These are phyloP conservation scores for Mycena filopes DNA, from an alignment of 768 basidiomycete species.

Conservation along the genomic window DNA sequence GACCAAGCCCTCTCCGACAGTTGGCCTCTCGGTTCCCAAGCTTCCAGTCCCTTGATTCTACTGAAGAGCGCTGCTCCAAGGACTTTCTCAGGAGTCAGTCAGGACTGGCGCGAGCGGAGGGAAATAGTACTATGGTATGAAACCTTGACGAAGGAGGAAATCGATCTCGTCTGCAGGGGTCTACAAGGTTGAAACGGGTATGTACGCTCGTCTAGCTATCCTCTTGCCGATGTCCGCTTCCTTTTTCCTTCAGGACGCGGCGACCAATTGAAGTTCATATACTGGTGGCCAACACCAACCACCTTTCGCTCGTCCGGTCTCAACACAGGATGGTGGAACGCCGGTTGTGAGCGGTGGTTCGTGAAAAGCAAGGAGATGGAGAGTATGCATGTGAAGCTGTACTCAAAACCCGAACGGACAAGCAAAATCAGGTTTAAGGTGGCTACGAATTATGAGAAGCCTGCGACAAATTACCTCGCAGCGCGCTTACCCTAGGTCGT, in stretches of 20 bases:
- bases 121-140: slow-evolving; percentile 19
- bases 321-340: slow-evolving; percentile 27
- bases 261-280: slow-evolving; percentile 18
- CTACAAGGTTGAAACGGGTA: slow-evolving; percentile 23
- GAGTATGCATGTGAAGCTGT: background rate
- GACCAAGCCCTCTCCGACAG: slow-evolving; percentile 10
- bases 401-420: slow-evolving; percentile 16
- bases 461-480: slow-evolving; percentile 8
- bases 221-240: slow-evolving; percentile 4
- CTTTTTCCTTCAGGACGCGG: slow-evolving; percentile 10
- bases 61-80: slow-evolving; percentile 21
- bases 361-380: slow-evolving; percentile 20
- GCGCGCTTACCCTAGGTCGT: background rate
- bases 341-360: slow-evolving; percentile 26
- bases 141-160: slow-evolving; percentile 7
- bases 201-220: background rate
- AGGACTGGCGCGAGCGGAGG: background rate
- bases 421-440: slow-evolving; percentile 16
- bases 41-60: slow-evolving; percentile 13
- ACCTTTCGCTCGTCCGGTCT: slow-evolving; percentile 25
- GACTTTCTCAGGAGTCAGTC: slow-evolving; percentile 10
- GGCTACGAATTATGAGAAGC: slow-evolving; percentile 1
- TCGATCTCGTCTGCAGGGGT: slow-evolving; percentile 27
- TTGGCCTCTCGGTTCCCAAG: slow-evolving; percentile 10
- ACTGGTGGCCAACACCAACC: slow-evolving; percentile 25